Evolutionary conservation across 768 basidiomycete species (phyloP), one percentile per base, ranked within the genome.

Genomic region (Botryobasidium botryosum): DNA sequence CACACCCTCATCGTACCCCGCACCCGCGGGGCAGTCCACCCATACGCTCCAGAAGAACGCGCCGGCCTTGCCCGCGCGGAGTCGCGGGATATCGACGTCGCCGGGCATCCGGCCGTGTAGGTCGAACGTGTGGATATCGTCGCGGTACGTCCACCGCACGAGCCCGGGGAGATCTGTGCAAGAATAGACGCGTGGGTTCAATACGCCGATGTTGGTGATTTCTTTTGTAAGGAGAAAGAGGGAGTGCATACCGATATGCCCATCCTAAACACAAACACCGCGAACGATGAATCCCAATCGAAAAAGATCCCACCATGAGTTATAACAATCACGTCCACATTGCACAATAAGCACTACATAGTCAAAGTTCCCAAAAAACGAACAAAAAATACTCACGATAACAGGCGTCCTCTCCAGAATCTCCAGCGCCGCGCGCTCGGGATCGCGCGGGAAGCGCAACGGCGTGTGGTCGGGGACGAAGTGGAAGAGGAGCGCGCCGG

Each of bases 21-120:
- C n/a, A n/a, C n/a, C n/a, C 20, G 42, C 44, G 10, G 67, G 61
- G 42, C 83, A 86, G 7, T 51, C 54, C 3, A 78, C 76, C 51
- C 71, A 92, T 25, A 77, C 68, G 42, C 55, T 82, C 90, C 90
- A 96, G 66, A 96, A 94, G 66, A 92, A 88, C 2, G 84, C 88
- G 17, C 87, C 91, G n/a, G 88, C 78, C 53, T 70, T 72, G 2
- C 92, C 92, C 56, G 75, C 56, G 44, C 73, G 65, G 28, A 92
- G 62, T 25, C 90, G 70, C 0, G 90, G 86, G 43, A 96, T 86
- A 60, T 94, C 90, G 21, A 94, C 81, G 53, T 94, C 86, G 6
- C 67, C 73, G 17, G 70, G 69, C 59, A 74, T 66, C 5, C 53
- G 51, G 28, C 65, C 61, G 38, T 69, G 59, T 35, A 96, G 63